phyloP scores from a whole-genome alignment of 164 flowering plant species.

The Hamamelis virginiana region DNA sequence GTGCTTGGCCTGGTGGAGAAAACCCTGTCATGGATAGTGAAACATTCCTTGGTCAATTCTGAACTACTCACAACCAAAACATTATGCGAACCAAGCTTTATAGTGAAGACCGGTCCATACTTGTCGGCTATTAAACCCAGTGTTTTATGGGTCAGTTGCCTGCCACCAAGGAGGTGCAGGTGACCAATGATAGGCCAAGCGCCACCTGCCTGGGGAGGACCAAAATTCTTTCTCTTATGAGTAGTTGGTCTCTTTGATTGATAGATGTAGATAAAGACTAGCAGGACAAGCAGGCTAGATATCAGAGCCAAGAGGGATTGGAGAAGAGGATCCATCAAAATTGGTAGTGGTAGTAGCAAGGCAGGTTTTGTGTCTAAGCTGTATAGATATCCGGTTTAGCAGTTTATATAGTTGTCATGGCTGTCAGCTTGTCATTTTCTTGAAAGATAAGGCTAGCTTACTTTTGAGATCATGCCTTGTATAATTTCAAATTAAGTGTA shows the following conservation, averaged over 20 bases:
- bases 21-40: slow-evolving; percentile 12
- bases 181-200: slow-evolving; percentile 25
- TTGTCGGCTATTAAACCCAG: slow-evolving; percentile 18
- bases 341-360: neutral
- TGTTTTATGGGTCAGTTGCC: slow-evolving; percentile 7
- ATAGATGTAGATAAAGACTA: neutral
- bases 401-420: neutral
- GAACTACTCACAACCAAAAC: slow-evolving; percentile 11
- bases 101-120: slow-evolving; percentile 16
- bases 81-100: slow-evolving; percentile 4
- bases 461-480: too few relatives aligned
- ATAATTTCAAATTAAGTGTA: neutral
- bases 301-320: neutral
- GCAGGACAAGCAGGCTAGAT: neutral
- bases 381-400: neutral
- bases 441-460: too few relatives aligned
- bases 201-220: slow-evolving; percentile 9
- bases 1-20: slow-evolving; percentile 8
- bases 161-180: slow-evolving; percentile 11
- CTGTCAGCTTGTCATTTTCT: too few relatives aligned
- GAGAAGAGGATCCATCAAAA: neutral
- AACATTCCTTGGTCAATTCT: slow-evolving; percentile 14
- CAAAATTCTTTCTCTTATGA: neutral
- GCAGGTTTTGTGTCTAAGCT: neutral
- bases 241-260: neutral